Base-by-base conservation (phyloP, 2,329 filamentous ascomycete species). In the Thielaviopsis populi region DNA sequence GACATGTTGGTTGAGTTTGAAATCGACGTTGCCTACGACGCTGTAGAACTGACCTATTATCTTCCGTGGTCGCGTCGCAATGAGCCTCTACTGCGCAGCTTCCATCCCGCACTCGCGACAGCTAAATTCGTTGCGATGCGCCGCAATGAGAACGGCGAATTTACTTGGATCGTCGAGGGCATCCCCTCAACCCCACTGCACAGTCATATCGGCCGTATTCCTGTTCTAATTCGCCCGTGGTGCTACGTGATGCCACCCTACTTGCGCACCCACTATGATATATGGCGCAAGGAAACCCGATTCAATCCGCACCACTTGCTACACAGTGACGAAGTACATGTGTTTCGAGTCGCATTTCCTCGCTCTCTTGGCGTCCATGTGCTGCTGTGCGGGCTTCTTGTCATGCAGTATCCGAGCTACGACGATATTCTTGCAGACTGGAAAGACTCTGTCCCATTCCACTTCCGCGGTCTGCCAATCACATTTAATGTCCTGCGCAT, bases 401-500 rank as follows among this genome's bases (percentile, higher is more conserved):
- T 63, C 27, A 43, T 63, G 10, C 61, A 63, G 30, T 63, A 63
- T 24, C 48, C 37, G 15, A 58, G 19, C 40, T 63, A 63, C 19
- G 50, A 63, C 4, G 33, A 63, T 15, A 63, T 63, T 10, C 7
- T 56, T 11, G 37, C 40, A 4, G 61, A 63, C 27, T 63, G 61
- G 61, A 63, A 63, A 17, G 15, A 63, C n/a, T 15, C 46, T 17
- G 61, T 63, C 4, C 50, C 61, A 2, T 58, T 56, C 17, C 61
- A 63, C 53, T 63, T 63, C 22, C 61, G 61, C 19, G 61, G 61
- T 10, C 24, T 63, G 8, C 24, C 41, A 15, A 37, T 63, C 37
- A 63, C 61, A 22, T 63, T 63, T 24, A 63, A 63, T n/a, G 61
- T 63, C 13, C n/a, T 63, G 37, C 41, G 41, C 33, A 63, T 63